Evolutionary conservation across 2,329 filamentous ascomycete species (phyloP).

Genomic region (Monosporascus sp.): DNA sequence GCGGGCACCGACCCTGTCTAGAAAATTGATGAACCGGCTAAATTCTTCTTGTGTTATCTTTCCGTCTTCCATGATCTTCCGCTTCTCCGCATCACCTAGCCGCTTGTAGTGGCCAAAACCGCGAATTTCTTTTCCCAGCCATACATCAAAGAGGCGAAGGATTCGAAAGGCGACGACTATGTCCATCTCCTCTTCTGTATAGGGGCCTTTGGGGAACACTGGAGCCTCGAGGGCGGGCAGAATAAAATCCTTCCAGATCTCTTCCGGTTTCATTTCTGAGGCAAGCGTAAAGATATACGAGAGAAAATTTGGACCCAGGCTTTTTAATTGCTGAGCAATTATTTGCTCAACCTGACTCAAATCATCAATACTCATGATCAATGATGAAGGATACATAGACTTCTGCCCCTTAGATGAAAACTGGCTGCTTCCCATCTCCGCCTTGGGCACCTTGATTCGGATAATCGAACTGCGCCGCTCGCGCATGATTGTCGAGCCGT

Average conservation of each 20-base stretch:
- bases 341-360: conserved; percentile 13
- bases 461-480: background rate
- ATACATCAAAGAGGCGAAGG: conserved; percentile 20
- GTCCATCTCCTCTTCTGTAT: conserved; percentile 7
- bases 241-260: conserved; percentile 26
- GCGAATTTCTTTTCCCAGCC: conserved; percentile 6
- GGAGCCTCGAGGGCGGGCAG: conserved; percentile 9
- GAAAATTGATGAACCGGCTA: conserved; percentile 14
- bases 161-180: conserved; percentile 12
- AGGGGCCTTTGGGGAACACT: conserved; percentile 11
- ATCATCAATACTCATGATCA: conserved; percentile 19
- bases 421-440: background rate
- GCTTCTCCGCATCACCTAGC: conserved; percentile 8
- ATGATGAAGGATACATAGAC: background rate
- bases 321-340: conserved; percentile 24
- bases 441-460: background rate
- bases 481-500: background rate
- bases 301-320: conserved; percentile 13
- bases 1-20: conserved; percentile 19
- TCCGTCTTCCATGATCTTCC: conserved; percentile 7
- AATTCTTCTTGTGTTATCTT: conserved; percentile 4
- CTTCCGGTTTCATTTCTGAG: conserved; percentile 1
- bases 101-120: conserved; percentile 13
- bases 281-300: conserved; percentile 20
- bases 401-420: background rate